Percentiles rank a stretch among this genome's conserved stretches.
phyloP scores from a whole-genome alignment of 495 filamentous ascomycete genomes.

The Daldinia decipiens region DNA sequence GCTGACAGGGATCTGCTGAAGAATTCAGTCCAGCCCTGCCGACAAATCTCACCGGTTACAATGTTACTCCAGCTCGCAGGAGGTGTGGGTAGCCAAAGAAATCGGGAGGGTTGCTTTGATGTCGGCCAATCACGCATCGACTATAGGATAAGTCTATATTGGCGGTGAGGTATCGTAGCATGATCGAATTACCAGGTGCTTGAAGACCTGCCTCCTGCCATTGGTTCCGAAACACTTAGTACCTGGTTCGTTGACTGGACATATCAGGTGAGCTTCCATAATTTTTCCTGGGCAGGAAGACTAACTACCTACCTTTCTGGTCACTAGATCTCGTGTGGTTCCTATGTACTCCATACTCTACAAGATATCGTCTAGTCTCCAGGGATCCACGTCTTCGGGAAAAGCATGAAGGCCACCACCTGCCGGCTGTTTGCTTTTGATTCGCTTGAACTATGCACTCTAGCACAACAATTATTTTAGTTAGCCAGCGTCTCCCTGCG shows the following conservation, averaged over 20 bases:
- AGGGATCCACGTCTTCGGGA: slow-evolving; percentile 9
- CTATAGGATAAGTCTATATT: slow-evolving; percentile 19
- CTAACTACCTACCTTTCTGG: slow-evolving; percentile 9
- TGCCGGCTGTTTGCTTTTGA: slow-evolving; percentile 17
- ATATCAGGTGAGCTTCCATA: slow-evolving; percentile 7
- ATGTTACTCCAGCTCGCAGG: slow-evolving; percentile 2
- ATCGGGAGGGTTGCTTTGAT: slow-evolving; percentile 19
- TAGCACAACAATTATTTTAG: background rate
- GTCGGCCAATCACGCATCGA: slow-evolving; percentile 23
- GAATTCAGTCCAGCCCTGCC: slow-evolving; percentile 30
- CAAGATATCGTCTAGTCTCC: slow-evolving; percentile 2
- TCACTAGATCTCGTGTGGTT: slow-evolving; percentile 23
- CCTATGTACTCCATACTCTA: slow-evolving; percentile 14
- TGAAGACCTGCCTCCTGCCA: slow-evolving; percentile 11
- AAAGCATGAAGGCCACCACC: slow-evolving; percentile 12
- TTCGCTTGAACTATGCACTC: slow-evolving; percentile 9
- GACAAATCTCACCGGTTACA: slow-evolving; percentile 10
- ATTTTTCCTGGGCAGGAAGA: slow-evolving; percentile 15
- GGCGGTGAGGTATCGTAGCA: slow-evolving; percentile 27
- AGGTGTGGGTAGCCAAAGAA: slow-evolving; percentile 13
- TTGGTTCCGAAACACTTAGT: slow-evolving; percentile 1
- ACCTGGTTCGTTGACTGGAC: slow-evolving; percentile 13
- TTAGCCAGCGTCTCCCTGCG: background rate
- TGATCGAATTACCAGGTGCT: slow-evolving; percentile 6
- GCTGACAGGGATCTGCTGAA: slow-evolving; percentile 29